Evolutionary conservation across 805 yeast genomes (phyloP), one percentile per base, ranked within the genome.

Genomic region (Scheffersomyces ergatensis): DNA sequence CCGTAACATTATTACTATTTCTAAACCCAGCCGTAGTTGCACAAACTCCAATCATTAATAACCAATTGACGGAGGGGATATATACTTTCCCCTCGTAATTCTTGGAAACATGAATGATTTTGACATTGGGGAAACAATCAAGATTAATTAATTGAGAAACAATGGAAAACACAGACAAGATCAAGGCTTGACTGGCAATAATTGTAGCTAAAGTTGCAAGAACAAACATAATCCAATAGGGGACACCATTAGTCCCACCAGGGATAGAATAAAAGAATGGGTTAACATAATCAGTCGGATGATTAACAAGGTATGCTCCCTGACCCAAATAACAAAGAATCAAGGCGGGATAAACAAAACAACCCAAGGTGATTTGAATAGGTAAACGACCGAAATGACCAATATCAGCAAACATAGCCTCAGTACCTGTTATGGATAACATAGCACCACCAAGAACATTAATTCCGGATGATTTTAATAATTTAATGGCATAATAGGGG

Each of bases 331-430:
- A 80, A 19, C 72, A 61, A n/a, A 77, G 49, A 50, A 76, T 65
- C 48, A 80, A 57, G 30, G 74, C 63, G 13, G 82, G 78, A 47
- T 75, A 78, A n/a, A 77, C 80, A 42, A 76, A 63, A 3, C 49
- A 45, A 2, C 68, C 42, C 33, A 77, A 55, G 7, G 82, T 67
- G 9, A 78, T 38, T 46, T 77, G 80, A 34, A 77, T 65, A 1
- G 83, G 74, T 4, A 62, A 46, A 19, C 65, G 63, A 2, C 81
- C 78, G 50, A 78, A 76, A 50, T 76, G 82, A 3, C 83, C 79
- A 37, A 78, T 64, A 55, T 80, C 84, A 2, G 83, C 82, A 60
- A 80, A 80, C 80, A 80, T 74, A 5, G 84, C 83, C 47, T 80
- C 85, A 3, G 76, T 64, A 24, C 85, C 85, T 0, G 85, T 78